Base-by-base conservation (phyloP, 345 rosid genomes). In the Eucalyptus pauciflora region DNA sequence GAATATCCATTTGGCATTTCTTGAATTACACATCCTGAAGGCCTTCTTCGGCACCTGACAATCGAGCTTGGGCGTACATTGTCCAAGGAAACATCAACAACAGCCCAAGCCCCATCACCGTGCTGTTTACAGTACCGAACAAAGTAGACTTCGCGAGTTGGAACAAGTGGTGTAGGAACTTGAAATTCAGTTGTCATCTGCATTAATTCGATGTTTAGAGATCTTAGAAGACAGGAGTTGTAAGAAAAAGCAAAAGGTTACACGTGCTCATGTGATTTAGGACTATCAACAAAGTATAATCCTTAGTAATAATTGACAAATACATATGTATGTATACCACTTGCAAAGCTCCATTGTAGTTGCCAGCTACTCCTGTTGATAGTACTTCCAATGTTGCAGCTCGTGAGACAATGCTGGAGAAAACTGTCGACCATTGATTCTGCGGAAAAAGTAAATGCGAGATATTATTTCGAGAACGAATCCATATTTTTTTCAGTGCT, bases 41-140 rank as follows among this genome's bases (percentile, higher is more conserved):
- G 99, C 90, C 98, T 92, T 90, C 96, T 92, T 16, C 97, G 91
- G 90, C 98, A 95, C 79, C 96, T 92, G 2, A 89, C 90, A 6
- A 90, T 86, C 0, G 95, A 91, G 88, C 93, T 94, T 8, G 97
- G 95, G 50, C 94, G 91, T 60, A 96, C 54, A 83, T 93, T 92
- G 93, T 98, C 99, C 91, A 98, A 91, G 22, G 99, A 98, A 90
- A 96, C 95, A 90, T 98, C 99, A 33, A 96, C 99, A 86, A 98
- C 98, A 8, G 96, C 98, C 99, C 99, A 98, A 3, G 95, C 88
- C 58, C 96, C 96, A 7, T 97, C 99, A 13, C 90, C 92, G 48
- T 95, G 97, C 54, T 96, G 95, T 87, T 96, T 97, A 79, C 97
- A 96, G 83, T 96, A 96, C 86, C 99, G 94, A 16, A 92, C 95